Percentiles rank a stretch among this genome's conserved stretches.
Conservation (phyloP, 169 alveolate genomes). For the Plasmodium coatneyi region DNA sequence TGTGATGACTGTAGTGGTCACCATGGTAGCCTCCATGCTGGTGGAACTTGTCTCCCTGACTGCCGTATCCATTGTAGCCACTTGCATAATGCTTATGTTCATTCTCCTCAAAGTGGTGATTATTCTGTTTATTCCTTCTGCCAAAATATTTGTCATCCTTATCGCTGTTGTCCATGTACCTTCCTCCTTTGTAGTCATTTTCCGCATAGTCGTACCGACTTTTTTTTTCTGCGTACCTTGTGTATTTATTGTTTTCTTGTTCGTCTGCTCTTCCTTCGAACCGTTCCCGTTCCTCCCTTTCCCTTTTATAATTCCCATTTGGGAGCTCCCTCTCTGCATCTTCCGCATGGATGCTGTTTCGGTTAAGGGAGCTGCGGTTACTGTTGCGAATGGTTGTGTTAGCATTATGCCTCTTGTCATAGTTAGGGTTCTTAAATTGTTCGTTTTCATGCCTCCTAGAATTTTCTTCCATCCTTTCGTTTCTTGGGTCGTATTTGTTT, state of each 20-base stretch:
- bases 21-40: neutral
- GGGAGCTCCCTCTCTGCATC: neutral
- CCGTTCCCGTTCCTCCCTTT: neutral
- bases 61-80: neutral
- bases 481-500: neutral
- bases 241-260: neutral
- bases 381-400: neutral
- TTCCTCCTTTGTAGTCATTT: slow-evolving; percentile 1
- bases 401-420: neutral
- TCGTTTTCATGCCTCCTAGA: neutral
- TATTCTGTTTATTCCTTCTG: neutral
- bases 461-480: neutral
- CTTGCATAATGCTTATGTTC: neutral
- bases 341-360: neutral
- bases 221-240: neutral
- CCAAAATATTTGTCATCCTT: slow-evolving; percentile 7
- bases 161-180: neutral
- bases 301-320: neutral
- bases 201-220: neutral
- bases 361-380: neutral
- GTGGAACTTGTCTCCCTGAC: neutral
- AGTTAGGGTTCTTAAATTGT: neutral
- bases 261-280: neutral
- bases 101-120: neutral
- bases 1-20: neutral